Evolutionary conservation across 495 filamentous ascomycete species (phyloP).

Genomic region (Neurospora sp.): DNA sequence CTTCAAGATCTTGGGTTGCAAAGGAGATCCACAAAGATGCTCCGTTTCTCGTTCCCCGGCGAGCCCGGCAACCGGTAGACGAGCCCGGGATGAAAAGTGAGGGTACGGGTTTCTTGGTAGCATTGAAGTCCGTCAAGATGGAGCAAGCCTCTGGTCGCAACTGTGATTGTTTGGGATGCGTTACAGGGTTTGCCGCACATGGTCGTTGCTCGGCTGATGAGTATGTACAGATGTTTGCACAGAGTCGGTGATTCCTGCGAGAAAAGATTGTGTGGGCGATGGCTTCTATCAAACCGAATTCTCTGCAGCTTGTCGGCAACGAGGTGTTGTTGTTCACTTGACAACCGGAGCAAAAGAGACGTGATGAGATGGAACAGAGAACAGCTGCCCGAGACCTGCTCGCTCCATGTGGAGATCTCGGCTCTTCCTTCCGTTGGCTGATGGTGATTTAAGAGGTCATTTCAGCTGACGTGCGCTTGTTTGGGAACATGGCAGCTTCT

Average conservation of each 20-base stretch:
- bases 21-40: not conserved
- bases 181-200: not conserved
- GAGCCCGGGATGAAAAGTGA: not conserved
- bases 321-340: not conserved
- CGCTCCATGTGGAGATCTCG: not conserved
- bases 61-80: not conserved
- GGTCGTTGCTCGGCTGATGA: not conserved
- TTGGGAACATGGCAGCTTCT: not conserved
- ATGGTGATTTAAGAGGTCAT: not conserved
- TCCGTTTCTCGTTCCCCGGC: not conserved
- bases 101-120: not conserved
- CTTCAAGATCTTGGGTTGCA: not conserved
- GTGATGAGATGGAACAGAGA: not conserved
- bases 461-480: not conserved
- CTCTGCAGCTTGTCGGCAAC: not conserved
- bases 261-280: not conserved
- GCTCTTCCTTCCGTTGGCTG: not conserved
- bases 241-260: not conserved
- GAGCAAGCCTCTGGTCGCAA: not conserved
- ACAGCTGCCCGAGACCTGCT: not conserved
- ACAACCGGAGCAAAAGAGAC: not conserved
- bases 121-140: not conserved
- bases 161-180: not conserved
- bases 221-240: not conserved
- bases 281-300: not conserved